Evolutionary conservation across 2,329 filamentous ascomycete genomes (phyloP).

Genomic region (Akanthomyces uredinophilus): DNA sequence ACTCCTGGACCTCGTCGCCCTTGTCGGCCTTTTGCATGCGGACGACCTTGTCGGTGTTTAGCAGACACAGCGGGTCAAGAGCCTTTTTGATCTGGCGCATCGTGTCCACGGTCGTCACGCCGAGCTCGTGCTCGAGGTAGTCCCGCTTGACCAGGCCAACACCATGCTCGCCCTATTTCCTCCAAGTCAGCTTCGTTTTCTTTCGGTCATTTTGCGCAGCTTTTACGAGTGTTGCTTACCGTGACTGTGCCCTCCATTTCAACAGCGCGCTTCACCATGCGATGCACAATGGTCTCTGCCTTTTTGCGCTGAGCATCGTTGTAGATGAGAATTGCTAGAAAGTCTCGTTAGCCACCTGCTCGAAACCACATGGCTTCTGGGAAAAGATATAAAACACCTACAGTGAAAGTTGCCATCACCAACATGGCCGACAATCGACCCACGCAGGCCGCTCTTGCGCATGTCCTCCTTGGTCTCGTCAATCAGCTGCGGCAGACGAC

Average conservation of each 20-base stretch:
- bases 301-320: conserved; percentile 61
- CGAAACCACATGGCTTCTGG: background rate
- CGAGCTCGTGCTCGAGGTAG: conserved; percentile 74
- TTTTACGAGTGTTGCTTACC: conserved; percentile 29
- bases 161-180: conserved; percentile 66
- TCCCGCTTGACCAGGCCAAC: conserved; percentile 81
- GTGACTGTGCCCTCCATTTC: conserved; percentile 83
- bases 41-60: conserved; percentile 66
- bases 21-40: conserved; percentile 47
- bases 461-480: conserved; percentile 59
- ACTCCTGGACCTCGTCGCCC: conserved; percentile 38
- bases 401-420: conserved; percentile 76
- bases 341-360: conserved; percentile 17
- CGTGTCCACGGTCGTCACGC: conserved; percentile 66
- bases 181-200: conserved; percentile 6
- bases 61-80: conserved; percentile 67
- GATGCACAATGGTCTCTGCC: conserved; percentile 68
- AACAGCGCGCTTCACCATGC: conserved; percentile 81
- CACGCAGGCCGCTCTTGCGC: conserved; percentile 38
- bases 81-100: conserved; percentile 84
- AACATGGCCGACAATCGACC: conserved; percentile 63
- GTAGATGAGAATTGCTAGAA: conserved; percentile 49
- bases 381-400: conserved; percentile 28
- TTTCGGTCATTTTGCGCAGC: background rate
- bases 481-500: conserved; percentile 66